phyloP scores from a whole-genome alignment of 2,329 filamentous ascomycete genomes.

The Cladophialophora chaetospira region DNA sequence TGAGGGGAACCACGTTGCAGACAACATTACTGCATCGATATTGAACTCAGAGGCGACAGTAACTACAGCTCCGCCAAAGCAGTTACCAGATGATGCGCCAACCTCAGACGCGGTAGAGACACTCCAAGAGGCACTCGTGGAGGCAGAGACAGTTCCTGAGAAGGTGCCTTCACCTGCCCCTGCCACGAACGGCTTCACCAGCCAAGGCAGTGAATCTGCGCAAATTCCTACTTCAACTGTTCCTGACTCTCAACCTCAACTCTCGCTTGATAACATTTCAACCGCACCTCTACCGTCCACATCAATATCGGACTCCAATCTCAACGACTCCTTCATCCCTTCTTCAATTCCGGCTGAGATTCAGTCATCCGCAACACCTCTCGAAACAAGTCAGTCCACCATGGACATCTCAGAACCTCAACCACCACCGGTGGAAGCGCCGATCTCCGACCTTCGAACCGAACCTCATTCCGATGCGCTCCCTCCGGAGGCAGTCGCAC shows the following conservation, averaged over 20 bases:
- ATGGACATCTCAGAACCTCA: constrained; percentile 21
- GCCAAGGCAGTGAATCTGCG: constrained; percentile 2
- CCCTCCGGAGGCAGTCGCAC: constrained; percentile 27
- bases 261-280: constrained; percentile 6
- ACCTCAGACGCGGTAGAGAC: constrained; percentile 14
- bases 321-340: constrained; percentile 25
- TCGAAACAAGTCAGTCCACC: constrained; percentile 20
- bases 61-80: constrained; percentile 13
- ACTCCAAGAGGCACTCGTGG: constrained; percentile 9
- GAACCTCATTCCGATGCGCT: constrained; percentile 31
- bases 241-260: constrained; percentile 27
- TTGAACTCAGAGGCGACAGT: constrained; percentile 30
- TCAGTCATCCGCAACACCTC: constrained; percentile 21
- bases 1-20: constrained; percentile 25
- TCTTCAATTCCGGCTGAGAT: constrained; percentile 29
- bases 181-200: constrained; percentile 18
- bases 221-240: constrained; percentile 6
- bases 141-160: constrained; percentile 11
- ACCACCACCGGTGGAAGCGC: constrained; percentile 26
- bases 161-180: neutral
- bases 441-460: constrained; percentile 35
- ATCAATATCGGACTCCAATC: constrained; percentile 14
- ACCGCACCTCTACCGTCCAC: constrained; percentile 3
- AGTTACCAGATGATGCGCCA: constrained; percentile 5
- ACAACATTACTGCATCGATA: constrained; percentile 31